Percentiles rank a stretch among this genome's conserved stretches.
Evolutionary conservation across 2,329 filamentous ascomycete species (phyloP).

Genomic region (Emydomyces testavorans): DNA sequence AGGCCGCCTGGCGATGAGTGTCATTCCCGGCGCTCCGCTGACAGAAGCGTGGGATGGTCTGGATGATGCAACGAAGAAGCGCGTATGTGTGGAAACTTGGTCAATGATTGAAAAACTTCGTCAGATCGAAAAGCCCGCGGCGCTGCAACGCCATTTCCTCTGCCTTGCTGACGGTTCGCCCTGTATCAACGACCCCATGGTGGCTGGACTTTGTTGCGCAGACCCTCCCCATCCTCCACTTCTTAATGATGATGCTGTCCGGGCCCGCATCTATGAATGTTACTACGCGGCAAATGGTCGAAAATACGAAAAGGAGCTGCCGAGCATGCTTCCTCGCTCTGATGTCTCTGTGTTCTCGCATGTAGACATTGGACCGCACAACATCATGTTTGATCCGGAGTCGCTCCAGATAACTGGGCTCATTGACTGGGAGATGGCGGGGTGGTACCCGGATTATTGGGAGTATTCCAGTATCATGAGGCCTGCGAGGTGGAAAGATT

Average conservation of each 20-base stretch:
- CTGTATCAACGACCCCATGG: conserved; percentile 16
- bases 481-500: conserved; percentile 18
- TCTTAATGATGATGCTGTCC: conserved; percentile 18
- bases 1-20: conserved; percentile 17
- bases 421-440: conserved; percentile 34
- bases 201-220: conserved; percentile 19
- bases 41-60: conserved; percentile 17
- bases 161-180: conserved; percentile 20
- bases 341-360: conserved; percentile 25
- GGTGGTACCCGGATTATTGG: conserved; percentile 34
- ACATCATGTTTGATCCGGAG: conserved; percentile 24
- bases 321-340: conserved; percentile 20
- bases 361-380: conserved; percentile 26
- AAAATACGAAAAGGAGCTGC: conserved; percentile 19
- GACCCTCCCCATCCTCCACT: conserved; percentile 16
- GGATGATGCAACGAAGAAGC: conserved; percentile 18
- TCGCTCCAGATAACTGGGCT: conserved; percentile 22
- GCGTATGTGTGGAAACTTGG: conserved; percentile 19
- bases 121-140: conserved; percentile 15
- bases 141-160: conserved; percentile 17
- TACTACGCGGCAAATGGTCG: conserved; percentile 19
- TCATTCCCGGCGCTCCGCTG: conserved; percentile 16
- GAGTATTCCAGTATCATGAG: conserved; percentile 27
- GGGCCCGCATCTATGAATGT: conserved; percentile 21
- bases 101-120: conserved; percentile 18